A percentile compares a stretch with the other conserved stretches of the same genome.
Conservation (phyloP, 2,329 filamentous ascomycete species). For the Aureobasidium leucospermi region DNA sequence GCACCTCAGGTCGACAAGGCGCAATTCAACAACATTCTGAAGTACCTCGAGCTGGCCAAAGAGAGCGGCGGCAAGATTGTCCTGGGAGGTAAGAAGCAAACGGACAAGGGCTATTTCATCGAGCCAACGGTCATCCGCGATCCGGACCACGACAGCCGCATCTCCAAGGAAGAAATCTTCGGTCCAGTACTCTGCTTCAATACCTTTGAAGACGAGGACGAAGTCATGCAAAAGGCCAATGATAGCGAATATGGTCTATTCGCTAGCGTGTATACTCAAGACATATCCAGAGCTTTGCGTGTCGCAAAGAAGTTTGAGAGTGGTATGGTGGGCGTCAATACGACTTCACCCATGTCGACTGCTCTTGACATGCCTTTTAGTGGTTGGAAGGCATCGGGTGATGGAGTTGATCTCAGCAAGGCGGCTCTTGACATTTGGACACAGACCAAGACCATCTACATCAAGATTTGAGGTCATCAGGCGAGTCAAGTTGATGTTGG, state of each 20-base stretch:
- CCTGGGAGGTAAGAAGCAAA: conserved; percentile 19
- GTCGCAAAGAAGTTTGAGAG: conserved; percentile 19
- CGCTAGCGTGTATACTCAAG: conserved; percentile 31
- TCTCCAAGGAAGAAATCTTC: conserved; percentile 24
- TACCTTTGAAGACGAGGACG: conserved; percentile 28
- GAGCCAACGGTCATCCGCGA: conserved; percentile 41
- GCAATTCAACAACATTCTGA: conserved; percentile 25
- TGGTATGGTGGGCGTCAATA: conserved; percentile 21
- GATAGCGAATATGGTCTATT: conserved; percentile 33
- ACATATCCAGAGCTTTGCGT: conserved; percentile 27
- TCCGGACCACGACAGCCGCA: conserved; percentile 29
- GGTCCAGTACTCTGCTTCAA: conserved; percentile 20
- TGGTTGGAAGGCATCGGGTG: conserved; percentile 44
- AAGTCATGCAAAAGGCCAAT: conserved; percentile 32
- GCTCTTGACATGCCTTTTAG: conserved; percentile 42
- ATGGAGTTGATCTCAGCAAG: conserved; percentile 41
- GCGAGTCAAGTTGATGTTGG: too few species aligned
- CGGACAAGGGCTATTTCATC: conserved; percentile 37
- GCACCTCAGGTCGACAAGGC: conserved; percentile 18
- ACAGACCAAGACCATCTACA: conserved; percentile 31
- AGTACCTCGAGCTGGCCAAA: conserved; percentile 23
- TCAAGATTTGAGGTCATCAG: conserved; percentile 7
- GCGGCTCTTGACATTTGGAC: conserved; percentile 22
- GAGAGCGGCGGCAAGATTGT: conserved; percentile 21
- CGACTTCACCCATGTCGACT: conserved; percentile 32